These are phyloP conservation scores for Tulasnella sp. DNA, from an alignment of 768 basidiomycete species.

Conservation along the genomic window DNA sequence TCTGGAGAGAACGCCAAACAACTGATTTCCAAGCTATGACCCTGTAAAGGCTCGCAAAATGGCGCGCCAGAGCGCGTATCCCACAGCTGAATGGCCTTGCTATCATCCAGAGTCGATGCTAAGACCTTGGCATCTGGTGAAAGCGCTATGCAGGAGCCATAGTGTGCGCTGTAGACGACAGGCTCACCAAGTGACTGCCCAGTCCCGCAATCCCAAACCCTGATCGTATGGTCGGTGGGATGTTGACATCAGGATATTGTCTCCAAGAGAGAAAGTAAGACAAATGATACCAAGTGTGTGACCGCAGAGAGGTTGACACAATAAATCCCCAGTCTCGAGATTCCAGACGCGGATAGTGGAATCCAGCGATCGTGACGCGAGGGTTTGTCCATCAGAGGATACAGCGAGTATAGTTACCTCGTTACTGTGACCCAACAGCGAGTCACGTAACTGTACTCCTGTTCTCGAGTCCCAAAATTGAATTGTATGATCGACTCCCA, in stretches of 20 bases:
- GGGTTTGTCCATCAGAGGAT: not conserved
- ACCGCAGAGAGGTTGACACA: not conserved
- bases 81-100: too few species aligned
- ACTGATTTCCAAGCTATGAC: not conserved
- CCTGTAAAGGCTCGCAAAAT: too few species aligned
- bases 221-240: too few species aligned
- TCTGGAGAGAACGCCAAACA: too few species aligned
- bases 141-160: too few species aligned
- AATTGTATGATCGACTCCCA: not conserved
- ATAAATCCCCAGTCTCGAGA: not conserved
- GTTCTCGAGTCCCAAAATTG: not conserved
- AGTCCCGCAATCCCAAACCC: too few species aligned
- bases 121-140: too few species aligned
- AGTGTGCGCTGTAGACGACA: too few species aligned
- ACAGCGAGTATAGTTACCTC: not conserved
- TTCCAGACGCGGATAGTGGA: not conserved
- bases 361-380: not conserved
- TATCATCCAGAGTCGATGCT: too few species aligned
- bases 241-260: too few species aligned
- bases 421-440: not conserved
- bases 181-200: not conserved
- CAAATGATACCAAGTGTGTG: not conserved
- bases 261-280: not conserved
- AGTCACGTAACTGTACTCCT: not conserved
- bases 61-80: too few species aligned